These are phyloP conservation scores for Filobasidium uniguttulatum DNA, from an alignment of 1,284 basidiomycete species.

Conservation along the genomic window DNA sequence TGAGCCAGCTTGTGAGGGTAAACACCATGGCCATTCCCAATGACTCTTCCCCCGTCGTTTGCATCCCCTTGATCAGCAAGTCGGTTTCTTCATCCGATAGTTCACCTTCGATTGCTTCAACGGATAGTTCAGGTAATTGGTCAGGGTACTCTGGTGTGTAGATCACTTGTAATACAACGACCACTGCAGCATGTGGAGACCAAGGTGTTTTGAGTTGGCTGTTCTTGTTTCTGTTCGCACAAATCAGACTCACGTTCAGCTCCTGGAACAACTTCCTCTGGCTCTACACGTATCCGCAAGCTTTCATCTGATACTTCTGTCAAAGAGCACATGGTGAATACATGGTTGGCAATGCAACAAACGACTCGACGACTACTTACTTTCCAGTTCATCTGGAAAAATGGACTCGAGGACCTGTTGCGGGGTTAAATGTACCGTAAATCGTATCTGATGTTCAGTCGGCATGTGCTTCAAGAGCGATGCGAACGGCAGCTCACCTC, in stretches of 20 bases:
- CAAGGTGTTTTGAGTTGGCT: too few species aligned
- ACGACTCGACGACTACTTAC: constrained; percentile 43
- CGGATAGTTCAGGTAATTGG: constrained; percentile 56
- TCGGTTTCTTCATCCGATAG: constrained; percentile 43
- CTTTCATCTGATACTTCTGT: constrained; percentile 72
- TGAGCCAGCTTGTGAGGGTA: constrained; percentile 72
- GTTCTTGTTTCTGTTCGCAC: constrained; percentile 12
- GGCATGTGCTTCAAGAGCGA: neutral
- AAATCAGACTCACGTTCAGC: constrained; percentile 44
- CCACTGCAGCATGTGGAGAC: constrained; percentile 45
- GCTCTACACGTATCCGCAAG: constrained; percentile 74
- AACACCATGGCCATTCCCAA: constrained; percentile 97
- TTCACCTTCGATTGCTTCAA: constrained; percentile 57
- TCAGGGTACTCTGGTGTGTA: constrained; percentile 62
- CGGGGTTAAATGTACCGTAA: neutral
- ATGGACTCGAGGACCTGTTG: constrained; percentile 81
- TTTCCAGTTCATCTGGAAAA: constrained; percentile 81
- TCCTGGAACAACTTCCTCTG: constrained; percentile 58
- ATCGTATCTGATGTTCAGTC: neutral
- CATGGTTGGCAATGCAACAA: neutral
- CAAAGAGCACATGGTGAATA: constrained; percentile 42
- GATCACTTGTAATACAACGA: constrained; percentile 53
- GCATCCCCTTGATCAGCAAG: constrained; percentile 52
- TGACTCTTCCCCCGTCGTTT: constrained; percentile 69
- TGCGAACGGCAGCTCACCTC: constrained; percentile 10